phyloP scores from a whole-genome alignment of 306 rosid genomes.

The Mucuna pruriens region DNA sequence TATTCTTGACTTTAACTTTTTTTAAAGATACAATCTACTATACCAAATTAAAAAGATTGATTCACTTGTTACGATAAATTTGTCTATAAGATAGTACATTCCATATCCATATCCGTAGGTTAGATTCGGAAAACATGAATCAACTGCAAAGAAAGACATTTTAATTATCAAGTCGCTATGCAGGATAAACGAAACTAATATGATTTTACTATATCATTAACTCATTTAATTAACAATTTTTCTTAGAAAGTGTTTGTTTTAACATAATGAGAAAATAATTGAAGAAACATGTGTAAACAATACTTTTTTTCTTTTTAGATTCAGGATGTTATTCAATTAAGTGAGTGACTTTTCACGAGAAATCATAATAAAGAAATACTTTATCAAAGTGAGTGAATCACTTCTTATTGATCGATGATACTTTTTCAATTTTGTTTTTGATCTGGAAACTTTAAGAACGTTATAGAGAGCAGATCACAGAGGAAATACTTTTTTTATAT shows the following conservation, averaged over 20 bases:
- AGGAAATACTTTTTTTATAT: background rate
- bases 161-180: background rate
- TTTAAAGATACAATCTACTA: constrained; percentile 1
- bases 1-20: constrained; percentile 37
- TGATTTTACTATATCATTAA: background rate
- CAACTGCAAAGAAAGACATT: background rate
- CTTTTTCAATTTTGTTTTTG: constrained; percentile 10
- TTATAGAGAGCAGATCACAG: background rate
- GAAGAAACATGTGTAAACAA: background rate
- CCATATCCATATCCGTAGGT: background rate
- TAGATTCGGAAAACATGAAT: background rate
- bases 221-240: background rate
- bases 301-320: background rate
- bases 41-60: constrained; percentile 5
- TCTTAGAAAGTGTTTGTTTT: background rate
- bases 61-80: constrained; percentile 15
- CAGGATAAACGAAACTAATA: background rate
- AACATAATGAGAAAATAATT: background rate
- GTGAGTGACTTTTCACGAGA: background rate
- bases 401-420: background rate
- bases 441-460: background rate
- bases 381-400: constrained; percentile 25
- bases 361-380: constrained; percentile 17
- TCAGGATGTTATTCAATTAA: background rate
- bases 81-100: background rate